phyloP scores from a whole-genome alignment of 1,284 basidiomycete species.

The Cutaneotrichosporon cyanovorans region DNA sequence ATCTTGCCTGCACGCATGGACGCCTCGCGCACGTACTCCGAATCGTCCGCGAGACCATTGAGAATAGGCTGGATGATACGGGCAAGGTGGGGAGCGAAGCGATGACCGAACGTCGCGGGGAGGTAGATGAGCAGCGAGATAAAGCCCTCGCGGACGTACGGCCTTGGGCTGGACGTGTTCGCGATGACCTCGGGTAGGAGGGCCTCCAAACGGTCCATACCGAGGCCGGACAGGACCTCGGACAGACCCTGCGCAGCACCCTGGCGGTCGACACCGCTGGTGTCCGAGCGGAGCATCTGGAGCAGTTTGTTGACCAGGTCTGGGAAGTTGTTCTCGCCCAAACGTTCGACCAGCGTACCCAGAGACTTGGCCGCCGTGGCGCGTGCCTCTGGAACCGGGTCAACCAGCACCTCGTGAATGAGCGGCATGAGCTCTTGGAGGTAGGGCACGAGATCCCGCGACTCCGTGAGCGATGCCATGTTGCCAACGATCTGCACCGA shows the following conservation, averaged over 20 bases:
- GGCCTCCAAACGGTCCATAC: slow-evolving; percentile 93
- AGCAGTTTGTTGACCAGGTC: slow-evolving; percentile 88
- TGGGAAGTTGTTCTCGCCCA: slow-evolving; percentile 93
- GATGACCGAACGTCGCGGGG: slow-evolving; percentile 86
- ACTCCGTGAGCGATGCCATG: slow-evolving; percentile 85
- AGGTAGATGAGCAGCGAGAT: slow-evolving; percentile 96
- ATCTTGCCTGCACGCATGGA: slow-evolving; percentile 99
- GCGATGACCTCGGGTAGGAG: slow-evolving; percentile 89
- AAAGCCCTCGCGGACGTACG: slow-evolving; percentile 95
- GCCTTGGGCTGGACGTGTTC: slow-evolving; percentile 79
- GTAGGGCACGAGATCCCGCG: slow-evolving; percentile 96
- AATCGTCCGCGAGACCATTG: slow-evolving; percentile 82
- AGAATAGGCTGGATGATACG: slow-evolving; percentile 93
- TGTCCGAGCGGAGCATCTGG: slow-evolving; percentile 83
- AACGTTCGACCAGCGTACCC: slow-evolving; percentile 91
- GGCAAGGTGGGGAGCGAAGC: slow-evolving; percentile 91
- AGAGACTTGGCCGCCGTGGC: slow-evolving; percentile 95
- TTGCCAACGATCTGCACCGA: slow-evolving; percentile 97
- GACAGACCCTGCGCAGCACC: slow-evolving; percentile 96
- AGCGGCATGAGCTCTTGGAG: slow-evolving; percentile 79
- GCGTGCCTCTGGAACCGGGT: slow-evolving; percentile 93
- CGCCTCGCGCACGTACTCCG: slow-evolving; percentile 90
- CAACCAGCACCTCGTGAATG: slow-evolving; percentile 84
- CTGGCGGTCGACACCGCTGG: slow-evolving; percentile 87
- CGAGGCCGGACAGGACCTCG: slow-evolving; percentile 90